phyloP scores from a whole-genome alignment of 1,284 basidiomycete species.

The Coniophora puteana region DNA sequence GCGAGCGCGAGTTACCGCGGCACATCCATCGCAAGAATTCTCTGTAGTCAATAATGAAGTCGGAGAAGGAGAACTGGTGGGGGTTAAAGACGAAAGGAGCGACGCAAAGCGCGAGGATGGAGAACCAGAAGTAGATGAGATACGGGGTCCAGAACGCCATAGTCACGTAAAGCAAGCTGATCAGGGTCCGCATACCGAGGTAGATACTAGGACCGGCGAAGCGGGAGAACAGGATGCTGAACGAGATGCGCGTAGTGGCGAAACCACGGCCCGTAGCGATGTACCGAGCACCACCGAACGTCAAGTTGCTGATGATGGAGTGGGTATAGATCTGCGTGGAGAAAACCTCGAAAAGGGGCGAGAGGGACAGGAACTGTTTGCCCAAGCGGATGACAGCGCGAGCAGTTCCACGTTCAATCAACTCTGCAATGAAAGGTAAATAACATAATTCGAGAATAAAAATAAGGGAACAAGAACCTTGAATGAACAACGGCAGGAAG shows the following conservation, averaged over 20 bases:
- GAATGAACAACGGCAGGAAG: constrained; percentile 90
- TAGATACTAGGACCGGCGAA: constrained; percentile 97
- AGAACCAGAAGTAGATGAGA: constrained; percentile 95
- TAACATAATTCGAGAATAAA: background rate
- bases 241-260: constrained; percentile 89
- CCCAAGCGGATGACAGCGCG: constrained; percentile 85
- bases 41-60: constrained; percentile 95
- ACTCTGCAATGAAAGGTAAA: constrained; percentile 48
- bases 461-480: constrained; percentile 55
- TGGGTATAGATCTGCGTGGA: constrained; percentile 96
- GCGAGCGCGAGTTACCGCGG: constrained; percentile 92
- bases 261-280: constrained; percentile 99
- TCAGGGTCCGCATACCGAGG: constrained; percentile 86
- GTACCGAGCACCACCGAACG: constrained; percentile 93
- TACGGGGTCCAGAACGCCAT: constrained; percentile 87
- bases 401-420: constrained; percentile 88
- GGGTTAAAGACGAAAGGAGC: constrained; percentile 97
- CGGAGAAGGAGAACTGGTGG: constrained; percentile 92
- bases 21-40: constrained; percentile 98
- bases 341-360: constrained; percentile 95
- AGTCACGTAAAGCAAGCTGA: constrained; percentile 90
- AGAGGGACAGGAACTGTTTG: constrained; percentile 90
- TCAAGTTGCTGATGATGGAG: constrained; percentile 91
- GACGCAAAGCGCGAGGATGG: constrained; percentile 82
- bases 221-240: constrained; percentile 91